phyloP scores from a whole-genome alignment of 1,139 yeast genomes.

The Pichia sp. region DNA sequence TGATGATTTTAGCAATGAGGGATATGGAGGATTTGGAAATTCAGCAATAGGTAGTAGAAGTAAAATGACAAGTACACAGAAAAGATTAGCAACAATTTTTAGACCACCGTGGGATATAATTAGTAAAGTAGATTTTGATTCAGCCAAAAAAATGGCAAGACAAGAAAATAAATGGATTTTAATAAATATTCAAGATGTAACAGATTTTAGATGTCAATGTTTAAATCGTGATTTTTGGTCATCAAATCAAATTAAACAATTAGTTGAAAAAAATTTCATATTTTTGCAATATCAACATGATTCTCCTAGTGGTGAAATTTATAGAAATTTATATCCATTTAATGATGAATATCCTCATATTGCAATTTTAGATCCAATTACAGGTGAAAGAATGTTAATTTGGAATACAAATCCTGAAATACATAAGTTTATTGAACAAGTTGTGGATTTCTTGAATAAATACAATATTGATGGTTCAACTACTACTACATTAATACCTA shows the following conservation, averaged over 20 bases:
- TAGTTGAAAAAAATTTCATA: slow-evolving; percentile 62
- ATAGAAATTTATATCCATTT: slow-evolving; percentile 64
- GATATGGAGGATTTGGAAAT: slow-evolving; percentile 15
- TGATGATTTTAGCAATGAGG: slow-evolving; percentile 19
- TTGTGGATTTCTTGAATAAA: slow-evolving; percentile 51
- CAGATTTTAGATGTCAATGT: slow-evolving; percentile 84
- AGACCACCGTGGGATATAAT: slow-evolving; percentile 93
- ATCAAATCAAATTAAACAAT: slow-evolving; percentile 53
- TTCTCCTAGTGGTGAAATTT: slow-evolving; percentile 66
- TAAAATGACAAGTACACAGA: slow-evolving; percentile 50
- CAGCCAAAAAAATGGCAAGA: slow-evolving; percentile 66
- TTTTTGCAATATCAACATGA: slow-evolving; percentile 79
- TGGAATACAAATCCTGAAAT: slow-evolving; percentile 68
- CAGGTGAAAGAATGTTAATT: slow-evolving; percentile 77
- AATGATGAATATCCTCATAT: slow-evolving; percentile 67
- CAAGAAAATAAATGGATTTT: slow-evolving; percentile 71
- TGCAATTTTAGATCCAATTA: slow-evolving; percentile 88
- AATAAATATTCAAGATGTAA: slow-evolving; percentile 77
- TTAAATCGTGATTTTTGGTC: slow-evolving; percentile 95
- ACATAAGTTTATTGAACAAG: slow-evolving; percentile 53
- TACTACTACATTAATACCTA: slow-evolving; percentile 25
- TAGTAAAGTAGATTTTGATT: slow-evolving; percentile 55
- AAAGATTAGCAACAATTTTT: slow-evolving; percentile 71
- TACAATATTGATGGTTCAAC: slow-evolving; percentile 59
- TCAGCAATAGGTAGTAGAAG: background rate